Evolutionary conservation across 495 filamentous ascomycete species (phyloP).

Genomic region (Neurospora cerealis): DNA sequence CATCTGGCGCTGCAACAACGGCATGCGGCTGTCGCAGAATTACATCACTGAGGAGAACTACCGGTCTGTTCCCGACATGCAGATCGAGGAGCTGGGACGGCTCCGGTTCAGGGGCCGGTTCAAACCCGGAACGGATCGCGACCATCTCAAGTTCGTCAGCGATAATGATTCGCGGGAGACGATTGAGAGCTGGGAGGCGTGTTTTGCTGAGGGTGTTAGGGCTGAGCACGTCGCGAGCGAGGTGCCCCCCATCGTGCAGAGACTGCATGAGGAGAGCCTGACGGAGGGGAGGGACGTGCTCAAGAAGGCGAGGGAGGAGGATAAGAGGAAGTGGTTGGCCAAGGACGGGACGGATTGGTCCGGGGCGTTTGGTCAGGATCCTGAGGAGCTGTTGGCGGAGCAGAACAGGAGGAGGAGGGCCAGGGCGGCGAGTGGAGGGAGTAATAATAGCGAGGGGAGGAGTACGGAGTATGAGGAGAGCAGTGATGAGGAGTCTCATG

Average conservation of each 20-base stretch:
- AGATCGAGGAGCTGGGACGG: conserved; percentile 62
- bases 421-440: conserved; percentile 22
- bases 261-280: conserved; percentile 71
- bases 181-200: conserved; percentile 89
- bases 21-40: conserved; percentile 73
- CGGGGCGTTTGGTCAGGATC: conserved; percentile 69
- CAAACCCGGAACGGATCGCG: conserved; percentile 81
- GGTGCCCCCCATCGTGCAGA: conserved; percentile 53
- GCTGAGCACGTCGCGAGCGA: conserved; percentile 53
- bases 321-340: conserved; percentile 67
- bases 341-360: conserved; percentile 80
- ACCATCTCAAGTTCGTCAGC: conserved; percentile 71
- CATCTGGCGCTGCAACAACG: conserved; percentile 71
- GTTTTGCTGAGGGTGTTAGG: conserved; percentile 74
- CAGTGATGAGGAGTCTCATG: conserved; percentile 16
- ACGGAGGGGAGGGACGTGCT: conserved; percentile 71
- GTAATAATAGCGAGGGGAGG: conserved; percentile 17
- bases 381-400: conserved; percentile 25
- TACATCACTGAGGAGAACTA: conserved; percentile 71
- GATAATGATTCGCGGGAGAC: conserved; percentile 89
- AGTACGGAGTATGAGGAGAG: conserved; percentile 37
- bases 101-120: conserved; percentile 70
- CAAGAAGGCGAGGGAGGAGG: conserved; percentile 53
- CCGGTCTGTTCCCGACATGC: conserved; percentile 54
- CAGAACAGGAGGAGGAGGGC: conserved; percentile 18